A percentile compares a stretch with the other conserved stretches of the same genome.
phyloP scores from a whole-genome alignment of 108 stramenopile genomes.

The Schizochytrium sp. region DNA sequence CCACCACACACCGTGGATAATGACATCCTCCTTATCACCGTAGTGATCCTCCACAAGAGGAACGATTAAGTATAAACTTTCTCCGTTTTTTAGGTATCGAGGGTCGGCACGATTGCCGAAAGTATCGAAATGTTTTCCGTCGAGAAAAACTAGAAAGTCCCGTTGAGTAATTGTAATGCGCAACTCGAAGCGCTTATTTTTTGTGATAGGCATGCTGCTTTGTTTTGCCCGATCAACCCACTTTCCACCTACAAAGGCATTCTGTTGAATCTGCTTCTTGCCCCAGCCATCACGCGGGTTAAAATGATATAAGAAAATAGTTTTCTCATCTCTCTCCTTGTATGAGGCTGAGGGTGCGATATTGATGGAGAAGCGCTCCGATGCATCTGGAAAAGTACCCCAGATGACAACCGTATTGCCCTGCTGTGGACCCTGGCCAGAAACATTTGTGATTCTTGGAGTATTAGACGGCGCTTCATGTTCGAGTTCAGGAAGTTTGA shows the following conservation, averaged over 20 bases:
- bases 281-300: constrained; percentile 60
- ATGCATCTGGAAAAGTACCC: constrained; percentile 26
- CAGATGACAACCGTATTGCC: constrained; percentile 51
- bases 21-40: constrained; percentile 50
- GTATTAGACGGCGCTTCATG: neutral
- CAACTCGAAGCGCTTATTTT: constrained; percentile 48
- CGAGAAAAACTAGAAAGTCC: constrained; percentile 35
- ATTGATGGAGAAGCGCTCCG: constrained; percentile 51
- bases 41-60: constrained; percentile 20
- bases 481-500: constrained; percentile 46
- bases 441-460: neutral
- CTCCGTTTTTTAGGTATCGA: neutral
- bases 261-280: constrained; percentile 50
- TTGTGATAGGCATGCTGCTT: constrained; percentile 27
- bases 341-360: constrained; percentile 7
- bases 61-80: neutral
- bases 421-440: neutral
- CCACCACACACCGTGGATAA: constrained; percentile 52
- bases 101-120: constrained; percentile 40
- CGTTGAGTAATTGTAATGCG: neutral
- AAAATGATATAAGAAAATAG: constrained; percentile 39
- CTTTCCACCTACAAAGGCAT: neutral
- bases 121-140: constrained; percentile 4
- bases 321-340: constrained; percentile 37
- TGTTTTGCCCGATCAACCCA: constrained; percentile 16